Evolutionary conservation across 2,329 filamentous ascomycete genomes (phyloP).

Genomic region (Phialophora expanda): DNA sequence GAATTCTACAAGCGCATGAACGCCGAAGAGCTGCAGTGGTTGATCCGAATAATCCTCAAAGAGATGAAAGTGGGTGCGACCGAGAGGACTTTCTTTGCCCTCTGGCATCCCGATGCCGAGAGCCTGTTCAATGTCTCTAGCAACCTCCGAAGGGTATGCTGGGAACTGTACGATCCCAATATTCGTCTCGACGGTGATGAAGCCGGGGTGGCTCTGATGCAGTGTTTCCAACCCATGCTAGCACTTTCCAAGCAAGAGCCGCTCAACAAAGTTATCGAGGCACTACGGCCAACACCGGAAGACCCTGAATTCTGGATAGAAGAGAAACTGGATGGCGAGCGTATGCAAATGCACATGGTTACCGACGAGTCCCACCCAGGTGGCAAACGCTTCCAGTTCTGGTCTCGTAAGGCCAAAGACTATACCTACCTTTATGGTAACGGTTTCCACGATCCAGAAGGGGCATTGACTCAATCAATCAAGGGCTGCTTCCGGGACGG

Average conservation of each 20-base stretch:
- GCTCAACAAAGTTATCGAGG: slow-evolving; percentile 63
- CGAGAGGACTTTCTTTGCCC: slow-evolving; percentile 83
- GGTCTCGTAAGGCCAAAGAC: slow-evolving; percentile 94
- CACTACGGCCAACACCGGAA: slow-evolving; percentile 68
- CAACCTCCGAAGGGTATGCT: slow-evolving; percentile 87
- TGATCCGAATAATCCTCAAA: slow-evolving; percentile 89
- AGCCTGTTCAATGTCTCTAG: slow-evolving; percentile 87
- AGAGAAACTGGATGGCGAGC: slow-evolving; percentile 94
- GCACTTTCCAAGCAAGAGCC: slow-evolving; percentile 72
- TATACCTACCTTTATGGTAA: slow-evolving; percentile 93
- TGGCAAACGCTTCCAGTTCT: slow-evolving; percentile 79
- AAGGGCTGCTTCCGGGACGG: slow-evolving; percentile 75
- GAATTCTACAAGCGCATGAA: slow-evolving; percentile 92
- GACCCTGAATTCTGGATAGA: slow-evolving; percentile 92
- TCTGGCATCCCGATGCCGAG: slow-evolving; percentile 81
- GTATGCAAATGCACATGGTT: slow-evolving; percentile 94
- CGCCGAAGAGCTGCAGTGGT: slow-evolving; percentile 88
- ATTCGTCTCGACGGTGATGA: slow-evolving; percentile 76
- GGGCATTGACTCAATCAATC: slow-evolving; percentile 79
- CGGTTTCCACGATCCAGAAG: slow-evolving; percentile 73
- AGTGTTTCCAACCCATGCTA: slow-evolving; percentile 94
- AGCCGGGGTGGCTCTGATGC: slow-evolving; percentile 79
- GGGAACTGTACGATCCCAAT: slow-evolving; percentile 81
- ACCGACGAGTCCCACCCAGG: slow-evolving; percentile 71
- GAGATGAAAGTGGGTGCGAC: slow-evolving; percentile 78